These are phyloP conservation scores for Trichosporon sp. DNA, from an alignment of 1,284 basidiomycete genomes.

Conservation along the genomic window DNA sequence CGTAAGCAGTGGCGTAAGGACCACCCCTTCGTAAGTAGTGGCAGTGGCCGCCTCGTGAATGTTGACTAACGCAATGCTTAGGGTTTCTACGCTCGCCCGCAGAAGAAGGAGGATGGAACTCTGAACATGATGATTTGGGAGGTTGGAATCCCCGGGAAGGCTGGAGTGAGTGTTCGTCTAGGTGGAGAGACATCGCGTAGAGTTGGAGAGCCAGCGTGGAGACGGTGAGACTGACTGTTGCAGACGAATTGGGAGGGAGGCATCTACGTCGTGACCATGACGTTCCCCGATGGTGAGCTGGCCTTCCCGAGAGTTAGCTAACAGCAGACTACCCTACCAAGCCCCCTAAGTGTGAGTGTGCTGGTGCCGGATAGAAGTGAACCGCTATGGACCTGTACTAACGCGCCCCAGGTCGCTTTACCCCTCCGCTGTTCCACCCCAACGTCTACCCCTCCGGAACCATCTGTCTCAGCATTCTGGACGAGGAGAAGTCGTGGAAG, in stretches of 20 bases:
- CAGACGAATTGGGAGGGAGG: slow-evolving; percentile 97
- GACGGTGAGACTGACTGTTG: slow-evolving; percentile 21
- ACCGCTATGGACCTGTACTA: not conserved
- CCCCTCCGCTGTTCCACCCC: slow-evolving; percentile 92
- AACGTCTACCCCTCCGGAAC: slow-evolving; percentile 99
- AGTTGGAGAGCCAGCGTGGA: too few species aligned
- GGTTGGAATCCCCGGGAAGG: slow-evolving; percentile 87
- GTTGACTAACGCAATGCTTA: slow-evolving; percentile 41
- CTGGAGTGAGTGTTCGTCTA: slow-evolving; percentile 58
- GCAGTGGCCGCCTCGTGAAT: slow-evolving; percentile 45
- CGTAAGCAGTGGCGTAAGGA: slow-evolving; percentile 99
- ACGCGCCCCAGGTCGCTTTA: slow-evolving; percentile 75
- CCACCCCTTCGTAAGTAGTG: slow-evolving; percentile 83
- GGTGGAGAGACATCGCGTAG: too few species aligned
- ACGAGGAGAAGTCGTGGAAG: slow-evolving; percentile 99
- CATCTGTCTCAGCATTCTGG: slow-evolving; percentile 94
- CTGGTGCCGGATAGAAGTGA: too few species aligned
- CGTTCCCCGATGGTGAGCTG: slow-evolving; percentile 84
- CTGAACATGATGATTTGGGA: slow-evolving; percentile 98
- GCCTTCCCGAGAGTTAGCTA: slow-evolving; percentile 8
- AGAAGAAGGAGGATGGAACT: slow-evolving; percentile 81
- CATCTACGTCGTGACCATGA: slow-evolving; percentile 87
- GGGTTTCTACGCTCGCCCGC: slow-evolving; percentile 95
- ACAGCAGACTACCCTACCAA: slow-evolving; percentile 46
- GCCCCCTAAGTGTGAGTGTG: slow-evolving; percentile 46